Evolutionary conservation across 306 rosid species (phyloP).

Genomic region (Inga laurina): DNA sequence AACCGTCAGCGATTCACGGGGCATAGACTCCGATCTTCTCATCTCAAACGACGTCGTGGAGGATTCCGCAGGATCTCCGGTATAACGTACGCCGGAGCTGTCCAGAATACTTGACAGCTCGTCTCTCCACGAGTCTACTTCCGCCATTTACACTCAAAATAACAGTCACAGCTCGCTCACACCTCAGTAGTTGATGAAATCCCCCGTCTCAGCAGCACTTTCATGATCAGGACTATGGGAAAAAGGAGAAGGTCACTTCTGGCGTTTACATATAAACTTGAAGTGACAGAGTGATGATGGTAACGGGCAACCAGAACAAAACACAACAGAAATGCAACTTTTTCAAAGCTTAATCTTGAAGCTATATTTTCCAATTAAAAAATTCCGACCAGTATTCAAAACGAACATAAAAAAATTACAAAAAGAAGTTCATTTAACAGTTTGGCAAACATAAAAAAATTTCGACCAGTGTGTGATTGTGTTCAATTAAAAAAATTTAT

Average conservation of each 20-base stretch:
- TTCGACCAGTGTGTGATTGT: too few relatives aligned
- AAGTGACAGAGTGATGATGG: neutral
- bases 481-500: too few relatives aligned
- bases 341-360: conserved; percentile 57
- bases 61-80: conserved; percentile 49
- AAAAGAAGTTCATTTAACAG: neutral
- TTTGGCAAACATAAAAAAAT: neutral
- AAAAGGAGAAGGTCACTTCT: neutral
- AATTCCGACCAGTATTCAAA: conserved; percentile 54
- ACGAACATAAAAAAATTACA: conserved; percentile 25
- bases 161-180: conserved; percentile 6
- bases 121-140: conserved; percentile 62
- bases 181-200: neutral
- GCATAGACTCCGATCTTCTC: conserved; percentile 28
- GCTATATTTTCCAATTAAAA: conserved; percentile 39
- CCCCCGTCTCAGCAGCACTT: conserved; percentile 22
- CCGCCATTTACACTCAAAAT: conserved; percentile 55
- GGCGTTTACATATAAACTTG: neutral
- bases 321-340: conserved; percentile 34
- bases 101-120: conserved; percentile 64
- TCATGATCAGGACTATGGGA: neutral
- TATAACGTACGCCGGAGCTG: conserved; percentile 50
- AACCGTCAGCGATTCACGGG: conserved; percentile 27
- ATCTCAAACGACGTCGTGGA: conserved; percentile 43
- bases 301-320: conserved; percentile 28